Base-by-base conservation (phyloP, 2,329 filamentous ascomycete genomes). In the Neonectria coccinea region DNA sequence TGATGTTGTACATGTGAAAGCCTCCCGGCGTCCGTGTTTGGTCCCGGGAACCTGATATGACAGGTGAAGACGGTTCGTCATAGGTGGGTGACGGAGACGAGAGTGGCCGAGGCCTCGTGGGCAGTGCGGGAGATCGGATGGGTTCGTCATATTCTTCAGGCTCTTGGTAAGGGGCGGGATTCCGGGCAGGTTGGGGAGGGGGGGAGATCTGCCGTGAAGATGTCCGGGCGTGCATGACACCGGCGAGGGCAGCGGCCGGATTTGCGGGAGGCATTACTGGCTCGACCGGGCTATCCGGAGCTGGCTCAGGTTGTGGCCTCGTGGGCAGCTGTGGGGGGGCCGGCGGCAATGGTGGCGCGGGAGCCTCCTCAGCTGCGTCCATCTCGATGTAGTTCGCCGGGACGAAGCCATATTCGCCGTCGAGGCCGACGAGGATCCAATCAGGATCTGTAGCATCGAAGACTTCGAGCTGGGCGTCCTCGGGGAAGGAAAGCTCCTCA, bases 381-480 rank as follows among this genome's bases (percentile, higher is more conserved):
- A 93, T 80, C 70, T 98, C 93, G 70, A 98, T 97, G 78, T 99
- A 99, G 79, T 98, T 99, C 65, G 95, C 88, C 4, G 96, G 96
- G 58, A 92, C 96, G 79, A 99, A 99, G 53, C 96, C 96, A 82
- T 90, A 99, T 70, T 97, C 93, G 57, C 88, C 88, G 70, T 94
- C 89, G 48, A 91, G 83, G 18, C 95, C 94, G 31, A 97, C 95
- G 54, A 99, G 83, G 67, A 96, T 97, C 96, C 96, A 99, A 80
- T 99, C 96, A 14, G 93, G 93, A 78, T 99, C 96, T 5, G 93
- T 91, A 10, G 86, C 90, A 79, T 99, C 96, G 80, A 92, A 98
- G 52, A 99, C 92, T 65, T 92, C 84, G 53, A 99, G 86, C 48
- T 88, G 81, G 44, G 91, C 90, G 76, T 97, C 94, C 82, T 99